Conservation (phyloP, 2,329 filamentous ascomycete species). For the Hymenoscyphus albidus region DNA sequence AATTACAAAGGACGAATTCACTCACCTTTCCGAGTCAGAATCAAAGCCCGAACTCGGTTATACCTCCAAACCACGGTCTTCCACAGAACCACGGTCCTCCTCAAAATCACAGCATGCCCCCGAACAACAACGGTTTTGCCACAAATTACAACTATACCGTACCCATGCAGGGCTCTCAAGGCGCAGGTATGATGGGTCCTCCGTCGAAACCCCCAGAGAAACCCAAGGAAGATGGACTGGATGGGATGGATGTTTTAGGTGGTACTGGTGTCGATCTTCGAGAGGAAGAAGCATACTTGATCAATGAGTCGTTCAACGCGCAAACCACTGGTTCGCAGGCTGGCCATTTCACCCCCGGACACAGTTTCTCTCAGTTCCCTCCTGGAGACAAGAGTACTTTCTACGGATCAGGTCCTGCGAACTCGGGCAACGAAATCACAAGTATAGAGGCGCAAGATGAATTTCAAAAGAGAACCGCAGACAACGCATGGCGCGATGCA, state of each 20-base stretch:
- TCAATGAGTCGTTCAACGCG: conserved; percentile 49
- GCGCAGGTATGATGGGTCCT: conserved; percentile 48
- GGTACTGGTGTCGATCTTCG: conserved; percentile 83
- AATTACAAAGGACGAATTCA: conserved; percentile 27
- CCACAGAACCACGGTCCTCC: conserved; percentile 1
- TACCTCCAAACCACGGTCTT: conserved; percentile 12
- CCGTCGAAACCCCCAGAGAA: conserved; percentile 58
- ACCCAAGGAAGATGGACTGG: conserved; percentile 58
- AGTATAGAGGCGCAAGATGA: conserved; percentile 54
- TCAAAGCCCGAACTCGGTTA: conserved; percentile 14
- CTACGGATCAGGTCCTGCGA: conserved; percentile 62
- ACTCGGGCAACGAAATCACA: conserved; percentile 52
- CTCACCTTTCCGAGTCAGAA: conserved; percentile 24
- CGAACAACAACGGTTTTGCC: conserved; percentile 2
- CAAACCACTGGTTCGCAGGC: conserved; percentile 41
- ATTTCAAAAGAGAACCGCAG: conserved; percentile 60
- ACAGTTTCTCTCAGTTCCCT: conserved; percentile 52
- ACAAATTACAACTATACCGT: conserved; percentile 32
- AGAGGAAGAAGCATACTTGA: conserved; percentile 77
- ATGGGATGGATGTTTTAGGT: conserved; percentile 77
- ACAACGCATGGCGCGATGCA: conserved; percentile 63
- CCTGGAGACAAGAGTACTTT: conserved; percentile 54
- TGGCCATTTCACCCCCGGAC: conserved; percentile 39
- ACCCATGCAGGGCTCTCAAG: conserved; percentile 30
- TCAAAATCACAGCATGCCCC: conserved; percentile 5